Evolutionary conservation across 306 rosid genomes (phyloP).

Genomic region (Quillaja saponaria): DNA sequence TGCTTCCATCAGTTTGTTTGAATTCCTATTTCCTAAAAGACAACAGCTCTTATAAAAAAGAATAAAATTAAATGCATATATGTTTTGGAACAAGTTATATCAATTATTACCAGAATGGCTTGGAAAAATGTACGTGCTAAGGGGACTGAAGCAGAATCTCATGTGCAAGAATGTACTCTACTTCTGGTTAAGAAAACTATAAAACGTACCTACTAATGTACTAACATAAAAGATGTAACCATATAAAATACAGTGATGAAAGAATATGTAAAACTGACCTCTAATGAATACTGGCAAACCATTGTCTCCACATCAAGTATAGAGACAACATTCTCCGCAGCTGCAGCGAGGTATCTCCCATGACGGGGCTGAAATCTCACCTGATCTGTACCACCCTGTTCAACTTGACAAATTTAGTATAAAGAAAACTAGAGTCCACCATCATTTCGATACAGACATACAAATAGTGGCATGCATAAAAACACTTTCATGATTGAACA

Average conservation of each 20-base stretch:
- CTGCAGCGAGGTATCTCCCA: conserved; percentile 88
- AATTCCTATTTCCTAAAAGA: no score
- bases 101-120: no score
- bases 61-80: no score
- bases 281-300: conserved; percentile 66
- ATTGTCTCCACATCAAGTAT: conserved; percentile 89
- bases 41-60: no score
- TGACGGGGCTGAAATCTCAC: conserved; percentile 92
- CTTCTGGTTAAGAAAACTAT: no score
- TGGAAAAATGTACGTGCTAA: no score
- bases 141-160: no score
- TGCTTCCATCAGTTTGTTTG: no score
- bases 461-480: background rate
- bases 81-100: no score
- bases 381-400: conserved; percentile 82
- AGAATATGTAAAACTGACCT: conserved; percentile 46
- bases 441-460: conserved; percentile 2
- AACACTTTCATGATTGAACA: conserved; percentile 1
- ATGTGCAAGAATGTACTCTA: no score
- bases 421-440: conserved; percentile 18
- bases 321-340: conserved; percentile 84
- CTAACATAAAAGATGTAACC: no score
- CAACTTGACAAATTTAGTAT: conserved; percentile 21
- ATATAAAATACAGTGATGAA: background rate
- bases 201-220: no score